Base-by-base conservation (phyloP, 441 rosid genomes). In the Erodium chrysanthum region DNA sequence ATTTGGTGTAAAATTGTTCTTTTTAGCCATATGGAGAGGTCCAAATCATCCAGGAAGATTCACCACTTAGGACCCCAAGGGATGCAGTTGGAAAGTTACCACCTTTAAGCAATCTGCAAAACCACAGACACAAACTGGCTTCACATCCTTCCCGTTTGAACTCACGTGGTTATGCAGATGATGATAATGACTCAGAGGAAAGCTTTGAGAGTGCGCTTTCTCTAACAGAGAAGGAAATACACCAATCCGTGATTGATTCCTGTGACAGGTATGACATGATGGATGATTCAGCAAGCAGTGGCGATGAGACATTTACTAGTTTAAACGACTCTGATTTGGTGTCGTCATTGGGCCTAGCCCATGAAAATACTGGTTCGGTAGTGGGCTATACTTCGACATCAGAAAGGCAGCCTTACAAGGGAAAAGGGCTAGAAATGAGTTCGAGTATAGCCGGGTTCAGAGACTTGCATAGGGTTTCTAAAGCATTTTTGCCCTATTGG, bases 401-500 rank as follows among this genome's bases (percentile, higher is more conserved):
- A 25, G 70, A 35, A 37, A 74, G 72, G 72, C 68, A 60, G 79
- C 56, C 72, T 70, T 63, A 70, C 64, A 76, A 71, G 68, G 76
- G 76, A 73, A 66, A 75, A 46, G 76, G 76, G 58, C 68, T 78
- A 67, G 75, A 76, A 37, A 37, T 37, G 64, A 67, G 78, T n/a
- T 48, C 50, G 40, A 37, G 68, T 68, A 74, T 65, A 79, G 70
- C 75, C 20, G 78, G 76, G 66, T 78, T 86, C 42, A 76, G 42
- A 74, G 83, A 76, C 61, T 78, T 85, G 48, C 84, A 81, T 27
- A 71, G 70, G 72, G 76, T 74, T 61, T 75, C 95, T 23, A 85
- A 79, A 79, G 88, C 96, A 44, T 91, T 82, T 82, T 89, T 85
- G 93, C 98, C 98, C 29, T 70, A 71, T 65, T 91, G 98, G 98